Conservation (phyloP, 768 basidiomycete species). For the Boletus rufocinnamomeus region DNA sequence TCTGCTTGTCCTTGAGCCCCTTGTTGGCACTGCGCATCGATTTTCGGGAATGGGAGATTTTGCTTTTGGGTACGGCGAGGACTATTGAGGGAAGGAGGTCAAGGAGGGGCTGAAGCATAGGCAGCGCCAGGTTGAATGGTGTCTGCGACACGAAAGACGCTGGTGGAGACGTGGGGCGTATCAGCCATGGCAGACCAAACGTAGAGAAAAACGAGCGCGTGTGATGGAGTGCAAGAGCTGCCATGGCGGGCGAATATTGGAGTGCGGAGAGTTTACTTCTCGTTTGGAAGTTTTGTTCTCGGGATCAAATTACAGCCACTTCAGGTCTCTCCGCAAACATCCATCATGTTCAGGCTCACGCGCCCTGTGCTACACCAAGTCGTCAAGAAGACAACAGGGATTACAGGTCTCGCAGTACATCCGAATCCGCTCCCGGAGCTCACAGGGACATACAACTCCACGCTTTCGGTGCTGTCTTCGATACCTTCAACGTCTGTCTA, state of each 20-base stretch:
- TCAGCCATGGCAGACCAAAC: conserved; percentile 30
- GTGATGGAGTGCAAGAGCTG: conserved; percentile 40
- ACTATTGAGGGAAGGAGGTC: conserved; percentile 88
- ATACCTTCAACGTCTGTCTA: conserved; percentile 87
- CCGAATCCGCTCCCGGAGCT: conserved; percentile 83
- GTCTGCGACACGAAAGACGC: conserved; percentile 27
- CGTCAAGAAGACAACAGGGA: conserved; percentile 80
- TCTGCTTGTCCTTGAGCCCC: conserved; percentile 90
- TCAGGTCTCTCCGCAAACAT: conserved; percentile 21
- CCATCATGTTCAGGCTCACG: conserved; percentile 72
- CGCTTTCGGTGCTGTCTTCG: conserved; percentile 63
- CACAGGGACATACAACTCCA: conserved; percentile 71
- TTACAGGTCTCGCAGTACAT: conserved; percentile 83
- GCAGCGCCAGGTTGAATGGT: conserved; percentile 40
- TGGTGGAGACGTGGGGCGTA: conserved; percentile 18
- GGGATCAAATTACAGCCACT: conserved; percentile 7
- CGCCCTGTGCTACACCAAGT: conserved; percentile 66
- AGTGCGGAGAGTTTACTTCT: not conserved
- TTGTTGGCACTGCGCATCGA: conserved; percentile 95
- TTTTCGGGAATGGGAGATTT: conserved; percentile 90
- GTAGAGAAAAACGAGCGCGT: conserved; percentile 30
- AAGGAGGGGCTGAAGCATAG: conserved; percentile 47
- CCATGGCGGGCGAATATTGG: conserved; percentile 36
- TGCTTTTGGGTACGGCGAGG: conserved; percentile 92
- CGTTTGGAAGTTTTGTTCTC: not conserved